Evolutionary conservation across 495 filamentous ascomycete genomes (phyloP).

Genomic region (Podospora conica): DNA sequence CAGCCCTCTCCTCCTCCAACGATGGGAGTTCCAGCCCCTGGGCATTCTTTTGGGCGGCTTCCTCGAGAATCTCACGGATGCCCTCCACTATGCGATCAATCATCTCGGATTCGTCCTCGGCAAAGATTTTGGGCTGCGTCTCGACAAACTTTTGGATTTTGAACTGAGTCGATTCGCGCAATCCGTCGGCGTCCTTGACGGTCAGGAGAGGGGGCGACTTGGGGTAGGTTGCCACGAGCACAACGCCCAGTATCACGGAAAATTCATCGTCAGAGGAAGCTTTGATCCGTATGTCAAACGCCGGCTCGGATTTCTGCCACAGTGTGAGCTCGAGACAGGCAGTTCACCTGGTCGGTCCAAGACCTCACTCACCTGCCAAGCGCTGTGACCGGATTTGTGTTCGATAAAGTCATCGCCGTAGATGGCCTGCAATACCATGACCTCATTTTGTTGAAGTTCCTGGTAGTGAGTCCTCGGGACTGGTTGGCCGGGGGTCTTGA

Average conservation of each 20-base stretch:
- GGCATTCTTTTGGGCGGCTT: slow-evolving; percentile 68
- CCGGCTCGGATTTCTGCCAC: slow-evolving; percentile 65
- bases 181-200: slow-evolving; percentile 54
- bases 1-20: slow-evolving; percentile 81
- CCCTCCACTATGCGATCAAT: slow-evolving; percentile 78
- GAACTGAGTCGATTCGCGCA: slow-evolving; percentile 58
- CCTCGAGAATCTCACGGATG: slow-evolving; percentile 82
- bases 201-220: slow-evolving; percentile 73
- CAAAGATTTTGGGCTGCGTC: slow-evolving; percentile 61
- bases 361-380: slow-evolving; percentile 74
- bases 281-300: slow-evolving; percentile 72
- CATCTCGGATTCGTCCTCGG: slow-evolving; percentile 61
- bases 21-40: slow-evolving; percentile 71
- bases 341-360: not conserved
- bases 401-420: slow-evolving; percentile 87
- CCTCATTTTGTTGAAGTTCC: slow-evolving; percentile 79
- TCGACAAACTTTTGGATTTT: slow-evolving; percentile 65
- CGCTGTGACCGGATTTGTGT: slow-evolving; percentile 61
- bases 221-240: slow-evolving; percentile 86
- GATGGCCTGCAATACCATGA: slow-evolving; percentile 80
- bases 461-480: slow-evolving; percentile 60
- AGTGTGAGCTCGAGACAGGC: slow-evolving; percentile 4
- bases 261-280: slow-evolving; percentile 63
- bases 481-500: slow-evolving; percentile 29
- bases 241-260: slow-evolving; percentile 57